Evolutionary conservation across 192 early-diverging fungal species (phyloP), one percentile per base, ranked within the genome.

Genomic region (Backusella circina): DNA sequence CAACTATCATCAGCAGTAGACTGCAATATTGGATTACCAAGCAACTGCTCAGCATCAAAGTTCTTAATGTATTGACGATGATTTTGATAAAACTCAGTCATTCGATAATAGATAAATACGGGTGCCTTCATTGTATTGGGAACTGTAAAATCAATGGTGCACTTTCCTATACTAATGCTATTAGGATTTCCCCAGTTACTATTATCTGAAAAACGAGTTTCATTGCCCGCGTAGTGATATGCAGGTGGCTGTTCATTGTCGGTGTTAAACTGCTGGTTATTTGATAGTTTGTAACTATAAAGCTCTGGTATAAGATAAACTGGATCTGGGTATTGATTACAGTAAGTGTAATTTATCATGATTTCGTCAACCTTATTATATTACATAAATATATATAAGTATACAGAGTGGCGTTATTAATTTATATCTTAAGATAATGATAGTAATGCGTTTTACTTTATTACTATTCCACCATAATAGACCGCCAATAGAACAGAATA

Each of bases 31-130:
- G 67, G 61, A 54, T 86, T 82, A 38, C 94, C 94, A 50, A 83
- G 78, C n/a, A 96, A 84, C 80, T 97, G 95, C 37, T 89, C 82
- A 15, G 86, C 79, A 75, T 95, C 91, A 78, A 89, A 94, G 74
- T 86, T 91, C 75, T 94, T 93, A 28, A 96, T 90, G 72, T 97
- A 97, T 67, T 91, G 89, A 9, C 95, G 86, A 75, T 97, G 94
- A 85, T 97, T 97, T 83, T 97, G 96, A 81, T 95, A 97, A 80
- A 99, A 99, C 82, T 95, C 93, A 6, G 96, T 97, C 76, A 99
- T 84, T 54, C 94, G 85, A 79, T 98, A 98, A 84, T 98, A 98
- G 75, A 99, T 75, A 77, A 92, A 97, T 38, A 99, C 92, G 1
- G 93, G 94, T 2, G 88, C 84, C 35, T 82, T 83, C 76, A 98